Base-by-base conservation (phyloP, 2,329 filamentous ascomycete species). In the Dactylellina leptospora region DNA sequence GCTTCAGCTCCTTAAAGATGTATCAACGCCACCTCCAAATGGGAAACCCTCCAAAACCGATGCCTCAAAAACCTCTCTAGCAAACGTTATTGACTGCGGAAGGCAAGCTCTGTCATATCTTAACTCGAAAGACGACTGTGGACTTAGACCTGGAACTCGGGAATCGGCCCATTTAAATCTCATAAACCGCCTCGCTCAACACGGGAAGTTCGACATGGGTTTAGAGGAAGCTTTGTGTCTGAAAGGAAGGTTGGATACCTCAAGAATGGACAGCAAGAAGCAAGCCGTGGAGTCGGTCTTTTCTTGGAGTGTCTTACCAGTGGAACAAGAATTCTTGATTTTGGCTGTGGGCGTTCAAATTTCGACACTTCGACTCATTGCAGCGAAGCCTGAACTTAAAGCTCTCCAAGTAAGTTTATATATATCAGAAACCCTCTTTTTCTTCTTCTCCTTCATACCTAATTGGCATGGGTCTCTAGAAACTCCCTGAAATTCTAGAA, bases 121-220 rank as follows among this genome's bases (percentile, higher is more conserved):
- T 11, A 63, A 60, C 30, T 71, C 66, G 16, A 63, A 36, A 27
- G 40, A 22, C 16, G 50, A 63, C 38, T 63, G 56, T 44, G 66
- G 66, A 38, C 36, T 71, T 13, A 51, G 48, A 28, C 51, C 66
- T 11, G 66, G 66, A 5, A 71, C 66, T 36, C 33, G 60, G 25
- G 66, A 71, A 40, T 71, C 66, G 1, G 66, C 66, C 45, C 66
- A 71, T 45, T 25, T 71, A 20, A 71, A 71, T 33, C 50, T 71
- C 51, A 28, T 71, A 27, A 71, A 71, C 16, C 50, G 66, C n/a
- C 40, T 71, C n/a, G 58, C 59, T 4, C 66, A 71, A 45, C 58
- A 58, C 47, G 66, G 66, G 10, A 71, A 54, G 28, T 47, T 47
- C 33, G 66, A 71, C 33, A 59, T 63, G 4, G 58, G 66, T 10